Evolutionary conservation across 1,139 yeast species (phyloP).

Genomic region (Kodamaea arcana): DNA sequence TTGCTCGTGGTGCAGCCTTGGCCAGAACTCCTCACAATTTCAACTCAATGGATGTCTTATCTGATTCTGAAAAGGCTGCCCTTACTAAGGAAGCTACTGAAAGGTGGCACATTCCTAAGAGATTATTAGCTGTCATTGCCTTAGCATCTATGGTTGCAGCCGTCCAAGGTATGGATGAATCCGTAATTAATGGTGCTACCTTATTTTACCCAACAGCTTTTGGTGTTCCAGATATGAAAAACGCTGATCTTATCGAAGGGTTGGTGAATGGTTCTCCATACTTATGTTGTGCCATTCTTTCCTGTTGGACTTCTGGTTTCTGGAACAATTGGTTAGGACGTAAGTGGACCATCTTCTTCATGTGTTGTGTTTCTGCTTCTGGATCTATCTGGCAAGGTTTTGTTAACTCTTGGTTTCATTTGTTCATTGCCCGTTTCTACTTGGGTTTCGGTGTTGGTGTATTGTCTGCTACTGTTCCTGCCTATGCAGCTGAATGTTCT

Average conservation of each 20-base stretch:
- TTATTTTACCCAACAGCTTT: constrained; percentile 58
- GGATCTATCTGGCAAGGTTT: constrained; percentile 80
- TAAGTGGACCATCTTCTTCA: constrained; percentile 66
- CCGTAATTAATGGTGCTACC: constrained; percentile 81
- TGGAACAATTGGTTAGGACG: constrained; percentile 64
- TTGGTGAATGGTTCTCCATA: constrained; percentile 81
- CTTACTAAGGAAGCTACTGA: constrained; percentile 57
- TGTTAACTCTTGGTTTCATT: constrained; percentile 69
- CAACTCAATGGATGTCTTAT: constrained; percentile 53
- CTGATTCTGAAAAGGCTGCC: constrained; percentile 55
- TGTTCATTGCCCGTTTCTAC: constrained; percentile 67
- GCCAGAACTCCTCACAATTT: constrained; percentile 63
- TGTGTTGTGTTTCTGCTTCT: constrained; percentile 60
- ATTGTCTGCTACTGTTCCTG: constrained; percentile 80
- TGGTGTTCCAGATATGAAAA: constrained; percentile 33
- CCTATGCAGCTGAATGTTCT: constrained; percentile 75
- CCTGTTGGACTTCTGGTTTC: constrained; percentile 73
- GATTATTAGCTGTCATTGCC: constrained; percentile 59
- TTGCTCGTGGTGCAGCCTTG: constrained; percentile 70
- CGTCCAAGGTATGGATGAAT: constrained; percentile 90
- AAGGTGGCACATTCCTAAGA: constrained; percentile 60
- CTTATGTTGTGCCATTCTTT: constrained; percentile 62
- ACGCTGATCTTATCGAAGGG: constrained; percentile 69
- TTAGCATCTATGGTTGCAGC: constrained; percentile 87
- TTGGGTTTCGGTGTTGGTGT: constrained; percentile 81